A percentile compares a stretch with the other conserved stretches of the same genome.
Conservation (phyloP, 768 basidiomycete genomes). For the Psilocybe cubensis region DNA sequence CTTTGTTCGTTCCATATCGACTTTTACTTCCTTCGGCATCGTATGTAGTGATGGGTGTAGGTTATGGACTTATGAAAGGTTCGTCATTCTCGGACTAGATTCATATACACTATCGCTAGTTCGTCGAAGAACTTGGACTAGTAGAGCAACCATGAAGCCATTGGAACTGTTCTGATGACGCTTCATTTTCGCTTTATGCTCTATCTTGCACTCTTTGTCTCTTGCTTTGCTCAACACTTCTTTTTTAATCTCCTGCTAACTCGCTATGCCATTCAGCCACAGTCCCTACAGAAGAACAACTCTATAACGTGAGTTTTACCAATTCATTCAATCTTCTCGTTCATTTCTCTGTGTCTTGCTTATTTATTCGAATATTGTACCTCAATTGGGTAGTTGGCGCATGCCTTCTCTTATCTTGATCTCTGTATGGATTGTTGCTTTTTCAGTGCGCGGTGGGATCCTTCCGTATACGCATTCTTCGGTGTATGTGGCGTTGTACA, state of each 20-base stretch:
- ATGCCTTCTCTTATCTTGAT: background rate
- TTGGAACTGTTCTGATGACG: slow-evolving; percentile 12
- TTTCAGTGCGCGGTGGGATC: slow-evolving; percentile 8
- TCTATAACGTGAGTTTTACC: slow-evolving; percentile 48
- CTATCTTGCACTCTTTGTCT: slow-evolving; percentile 11
- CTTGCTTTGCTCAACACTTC: slow-evolving; percentile 11
- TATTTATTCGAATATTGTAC: background rate
- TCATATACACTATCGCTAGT: slow-evolving; percentile 2
- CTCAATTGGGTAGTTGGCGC: background rate
- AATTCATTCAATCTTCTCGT: slow-evolving; percentile 6
- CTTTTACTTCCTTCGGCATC: background rate
- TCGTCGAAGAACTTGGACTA: slow-evolving; percentile 3
- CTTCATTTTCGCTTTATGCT: slow-evolving; percentile 7
- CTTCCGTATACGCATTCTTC: slow-evolving; percentile 7
- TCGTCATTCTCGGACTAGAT: slow-evolving; percentile 25
- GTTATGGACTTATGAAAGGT: slow-evolving; percentile 68
- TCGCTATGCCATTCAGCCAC: slow-evolving; percentile 40
- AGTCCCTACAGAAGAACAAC: slow-evolving; percentile 54
- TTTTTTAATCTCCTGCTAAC: slow-evolving; percentile 22
- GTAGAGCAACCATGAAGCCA: slow-evolving; percentile 9
- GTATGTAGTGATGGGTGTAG: slow-evolving; percentile 53
- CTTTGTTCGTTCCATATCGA: background rate
- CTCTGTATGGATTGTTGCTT: background rate
- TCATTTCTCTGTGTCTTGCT: slow-evolving; percentile 2
- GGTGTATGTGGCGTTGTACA: slow-evolving; percentile 6